A percentile compares a stretch with the other conserved stretches of the same genome.
Conservation (phyloP, 371 early-diverging fungal species). For the Mucor circinelloides region DNA sequence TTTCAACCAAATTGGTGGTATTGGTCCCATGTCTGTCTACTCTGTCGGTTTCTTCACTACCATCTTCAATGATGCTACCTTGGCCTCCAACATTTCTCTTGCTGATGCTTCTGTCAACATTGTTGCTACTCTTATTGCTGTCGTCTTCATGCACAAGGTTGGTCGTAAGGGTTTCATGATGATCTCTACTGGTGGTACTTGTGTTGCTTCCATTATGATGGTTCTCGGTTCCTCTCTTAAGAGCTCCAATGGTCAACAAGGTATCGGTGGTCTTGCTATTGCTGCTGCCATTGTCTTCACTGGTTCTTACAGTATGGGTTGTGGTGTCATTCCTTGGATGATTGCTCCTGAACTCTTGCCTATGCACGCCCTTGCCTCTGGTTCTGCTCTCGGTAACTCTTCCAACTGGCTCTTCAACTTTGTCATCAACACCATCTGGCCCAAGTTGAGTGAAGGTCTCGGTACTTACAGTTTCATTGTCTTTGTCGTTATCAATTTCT, state of each 20-base stretch:
- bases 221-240: constrained; percentile 36
- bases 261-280: constrained; percentile 38
- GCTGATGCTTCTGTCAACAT: constrained; percentile 45
- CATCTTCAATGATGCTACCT: constrained; percentile 32
- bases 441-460: constrained; percentile 33
- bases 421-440: constrained; percentile 48
- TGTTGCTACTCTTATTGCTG: constrained; percentile 36
- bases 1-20: constrained; percentile 52
- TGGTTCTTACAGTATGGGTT: constrained; percentile 46
- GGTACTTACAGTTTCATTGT: constrained; percentile 43
- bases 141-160: constrained; percentile 41
- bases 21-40: constrained; percentile 52
- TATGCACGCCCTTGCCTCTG: constrained; percentile 45
- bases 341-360: constrained; percentile 53
- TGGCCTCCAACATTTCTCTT: constrained; percentile 42
- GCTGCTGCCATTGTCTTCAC: constrained; percentile 43
- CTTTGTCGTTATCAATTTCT: constrained; percentile 46
- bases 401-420: constrained; percentile 53
- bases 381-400: constrained; percentile 46
- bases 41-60: constrained; percentile 43
- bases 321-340: constrained; percentile 57
- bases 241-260: constrained; percentile 9
- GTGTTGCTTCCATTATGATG: constrained; percentile 40
- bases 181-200: constrained; percentile 41
- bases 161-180: constrained; percentile 53